These are phyloP conservation scores for Grosmannia serpens DNA, from an alignment of 2,329 filamentous ascomycete genomes.

Conservation along the genomic window DNA sequence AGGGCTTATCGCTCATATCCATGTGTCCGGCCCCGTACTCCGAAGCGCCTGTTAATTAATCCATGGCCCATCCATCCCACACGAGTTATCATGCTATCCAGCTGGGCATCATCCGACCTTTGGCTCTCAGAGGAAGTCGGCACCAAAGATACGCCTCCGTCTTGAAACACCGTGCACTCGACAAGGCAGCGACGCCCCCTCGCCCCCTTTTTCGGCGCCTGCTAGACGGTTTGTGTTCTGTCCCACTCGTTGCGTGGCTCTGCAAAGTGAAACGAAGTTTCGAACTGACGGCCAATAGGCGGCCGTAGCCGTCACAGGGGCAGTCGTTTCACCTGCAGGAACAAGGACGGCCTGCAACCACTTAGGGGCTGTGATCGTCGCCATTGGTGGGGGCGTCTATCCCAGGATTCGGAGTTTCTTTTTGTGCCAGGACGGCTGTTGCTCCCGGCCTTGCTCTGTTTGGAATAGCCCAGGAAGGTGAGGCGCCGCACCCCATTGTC, in stretches of 20 bases:
- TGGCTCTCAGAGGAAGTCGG: not conserved
- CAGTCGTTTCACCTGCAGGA: not conserved
- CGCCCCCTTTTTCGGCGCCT: not conserved
- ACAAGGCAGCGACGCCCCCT: not conserved
- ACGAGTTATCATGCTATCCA: not conserved
- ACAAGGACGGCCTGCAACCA: not conserved
- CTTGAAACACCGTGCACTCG: not conserved
- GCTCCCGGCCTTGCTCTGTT: not conserved
- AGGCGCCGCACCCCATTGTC: no score
- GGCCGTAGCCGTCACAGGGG: not conserved
- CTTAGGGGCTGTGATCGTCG: not conserved
- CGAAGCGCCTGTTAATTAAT: not conserved
- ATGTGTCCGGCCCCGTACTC: no score
- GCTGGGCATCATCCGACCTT: not conserved
- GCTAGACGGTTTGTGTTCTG: not conserved
- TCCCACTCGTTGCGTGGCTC: not conserved
- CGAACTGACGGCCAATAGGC: not conserved
- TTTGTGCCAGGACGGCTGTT: not conserved
- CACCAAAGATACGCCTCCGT: not conserved
- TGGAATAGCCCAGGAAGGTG: no score
- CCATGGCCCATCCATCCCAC: not conserved
- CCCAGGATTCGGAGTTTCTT: not conserved
- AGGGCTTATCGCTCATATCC: no score
- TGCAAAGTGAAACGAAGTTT: constrained; percentile 2
- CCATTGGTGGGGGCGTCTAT: not conserved